These are phyloP conservation scores for Claviceps humidiphila DNA, from an alignment of 2,329 filamentous ascomycete genomes.

Conservation along the genomic window DNA sequence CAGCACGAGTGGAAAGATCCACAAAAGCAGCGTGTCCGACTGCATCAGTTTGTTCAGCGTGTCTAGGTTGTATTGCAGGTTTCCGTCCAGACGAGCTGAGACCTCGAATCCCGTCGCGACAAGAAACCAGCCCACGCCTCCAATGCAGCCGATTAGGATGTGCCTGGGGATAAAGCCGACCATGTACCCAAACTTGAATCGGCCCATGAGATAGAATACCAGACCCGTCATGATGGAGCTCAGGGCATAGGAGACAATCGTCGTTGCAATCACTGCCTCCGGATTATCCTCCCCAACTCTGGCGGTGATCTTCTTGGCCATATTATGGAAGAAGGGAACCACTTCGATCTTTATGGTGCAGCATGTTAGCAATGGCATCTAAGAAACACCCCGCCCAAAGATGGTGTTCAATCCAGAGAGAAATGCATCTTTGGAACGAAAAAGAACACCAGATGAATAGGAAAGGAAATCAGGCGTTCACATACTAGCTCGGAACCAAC, in stretches of 20 bases:
- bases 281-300: constrained; percentile 68
- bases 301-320: constrained; percentile 78
- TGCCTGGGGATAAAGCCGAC: constrained; percentile 95
- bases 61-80: constrained; percentile 64
- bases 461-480: constrained; percentile 1
- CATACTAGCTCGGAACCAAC: constrained; percentile 84
- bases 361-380: background rate
- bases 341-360: constrained; percentile 66
- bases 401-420: background rate
- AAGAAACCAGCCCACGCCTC: constrained; percentile 91
- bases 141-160: constrained; percentile 93
- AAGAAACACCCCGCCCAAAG: too few species aligned
- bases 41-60: constrained; percentile 65
- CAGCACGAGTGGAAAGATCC: constrained; percentile 66
- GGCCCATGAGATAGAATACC: constrained; percentile 85
- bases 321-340: constrained; percentile 97
- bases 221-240: constrained; percentile 84
- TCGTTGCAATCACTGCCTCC: constrained; percentile 82
- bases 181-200: constrained; percentile 76
- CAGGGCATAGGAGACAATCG: constrained; percentile 78
- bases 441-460: background rate
- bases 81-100: constrained; percentile 75
- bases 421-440: background rate
- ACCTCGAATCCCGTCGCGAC: constrained; percentile 87
- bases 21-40: constrained; percentile 63